Conservation (phyloP, 257 asterid genomes). For the Rauvolfia tetraphylla region DNA sequence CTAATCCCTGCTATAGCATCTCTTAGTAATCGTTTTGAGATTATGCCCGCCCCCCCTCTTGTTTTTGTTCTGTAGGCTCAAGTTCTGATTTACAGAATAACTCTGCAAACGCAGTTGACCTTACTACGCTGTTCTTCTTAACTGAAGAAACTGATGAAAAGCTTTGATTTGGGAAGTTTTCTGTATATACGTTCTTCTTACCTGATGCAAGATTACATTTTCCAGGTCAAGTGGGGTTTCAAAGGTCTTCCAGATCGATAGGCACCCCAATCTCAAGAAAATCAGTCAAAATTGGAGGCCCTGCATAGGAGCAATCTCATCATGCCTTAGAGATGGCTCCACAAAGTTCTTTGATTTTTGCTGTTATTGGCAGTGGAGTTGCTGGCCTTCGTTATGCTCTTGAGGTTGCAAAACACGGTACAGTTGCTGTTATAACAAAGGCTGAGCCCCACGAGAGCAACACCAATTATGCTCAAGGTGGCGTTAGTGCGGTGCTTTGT, state of each 20-base stretch:
- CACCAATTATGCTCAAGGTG: slow-evolving; percentile 99
- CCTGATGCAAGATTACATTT: slow-evolving; percentile 16
- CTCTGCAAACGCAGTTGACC: not conserved
- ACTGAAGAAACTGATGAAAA: not conserved
- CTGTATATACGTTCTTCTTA: not conserved
- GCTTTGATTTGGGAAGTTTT: not conserved
- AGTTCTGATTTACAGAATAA: not conserved
- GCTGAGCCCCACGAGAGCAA: slow-evolving; percentile 99
- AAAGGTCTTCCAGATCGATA: slow-evolving; percentile 34
- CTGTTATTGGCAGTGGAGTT: slow-evolving; percentile 94
- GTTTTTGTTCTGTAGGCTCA: no score
- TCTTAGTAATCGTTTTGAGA: not conserved
- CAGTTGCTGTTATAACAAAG: slow-evolving; percentile 89
- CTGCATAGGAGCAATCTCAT: slow-evolving; percentile 34
- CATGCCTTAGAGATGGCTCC: slow-evolving; percentile 55
- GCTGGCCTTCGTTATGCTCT: slow-evolving; percentile 99
- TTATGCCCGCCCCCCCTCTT: not conserved
- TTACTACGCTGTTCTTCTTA: not conserved
- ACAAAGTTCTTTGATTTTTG: slow-evolving; percentile 77
- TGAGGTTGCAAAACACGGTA: slow-evolving; percentile 89
- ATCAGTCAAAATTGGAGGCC: slow-evolving; percentile 33
- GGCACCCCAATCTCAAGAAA: slow-evolving; percentile 22
- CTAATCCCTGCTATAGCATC: not conserved
- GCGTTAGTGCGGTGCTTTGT: slow-evolving; percentile 96
- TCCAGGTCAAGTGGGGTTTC: slow-evolving; percentile 70